A percentile compares a stretch with the other conserved stretches of the same genome.
phyloP scores from a whole-genome alignment of 352 stramenopile species.

The Pythium folliculosum region DNA sequence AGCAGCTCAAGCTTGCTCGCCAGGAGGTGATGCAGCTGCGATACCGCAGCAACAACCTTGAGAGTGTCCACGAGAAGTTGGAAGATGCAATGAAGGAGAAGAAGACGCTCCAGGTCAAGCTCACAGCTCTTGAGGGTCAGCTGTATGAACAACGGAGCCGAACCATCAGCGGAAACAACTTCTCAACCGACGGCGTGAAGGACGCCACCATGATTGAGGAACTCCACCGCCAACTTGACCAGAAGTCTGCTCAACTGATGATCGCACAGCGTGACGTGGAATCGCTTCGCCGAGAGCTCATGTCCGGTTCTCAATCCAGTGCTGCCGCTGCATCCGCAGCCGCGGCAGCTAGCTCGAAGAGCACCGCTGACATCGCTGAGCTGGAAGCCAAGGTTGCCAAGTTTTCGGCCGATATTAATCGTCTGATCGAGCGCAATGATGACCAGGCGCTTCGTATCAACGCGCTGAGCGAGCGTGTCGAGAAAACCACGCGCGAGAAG shows the following conservation, averaged over 20 bases:
- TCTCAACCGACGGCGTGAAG: slow-evolving; percentile 37
- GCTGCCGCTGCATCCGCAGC: background rate
- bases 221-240: slow-evolving; percentile 58
- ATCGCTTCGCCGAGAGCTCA: slow-evolving; percentile 35
- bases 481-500: slow-evolving; percentile 48
- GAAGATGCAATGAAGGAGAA: slow-evolving; percentile 82
- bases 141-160: slow-evolving; percentile 76
- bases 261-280: slow-evolving; percentile 53
- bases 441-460: slow-evolving; percentile 56
- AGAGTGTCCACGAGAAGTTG: slow-evolving; percentile 64
- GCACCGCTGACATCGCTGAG: slow-evolving; percentile 27
- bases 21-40: slow-evolving; percentile 85
- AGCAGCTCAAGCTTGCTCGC: slow-evolving; percentile 76
- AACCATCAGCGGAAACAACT: slow-evolving; percentile 57
- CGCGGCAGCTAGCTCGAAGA: slow-evolving; percentile 13
- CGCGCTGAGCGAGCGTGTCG: slow-evolving; percentile 48
- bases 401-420: slow-evolving; percentile 53
- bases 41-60: slow-evolving; percentile 80
- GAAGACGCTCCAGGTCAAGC: slow-evolving; percentile 72
- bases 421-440: slow-evolving; percentile 54
- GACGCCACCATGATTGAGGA: slow-evolving; percentile 44
- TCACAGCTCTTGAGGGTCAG: slow-evolving; percentile 77
- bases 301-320: slow-evolving; percentile 5
- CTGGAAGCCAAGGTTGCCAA: slow-evolving; percentile 49
- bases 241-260: slow-evolving; percentile 53